Evolutionary conservation across 495 filamentous ascomycete species (phyloP).

Genomic region (Aspergillus mulundensis): DNA sequence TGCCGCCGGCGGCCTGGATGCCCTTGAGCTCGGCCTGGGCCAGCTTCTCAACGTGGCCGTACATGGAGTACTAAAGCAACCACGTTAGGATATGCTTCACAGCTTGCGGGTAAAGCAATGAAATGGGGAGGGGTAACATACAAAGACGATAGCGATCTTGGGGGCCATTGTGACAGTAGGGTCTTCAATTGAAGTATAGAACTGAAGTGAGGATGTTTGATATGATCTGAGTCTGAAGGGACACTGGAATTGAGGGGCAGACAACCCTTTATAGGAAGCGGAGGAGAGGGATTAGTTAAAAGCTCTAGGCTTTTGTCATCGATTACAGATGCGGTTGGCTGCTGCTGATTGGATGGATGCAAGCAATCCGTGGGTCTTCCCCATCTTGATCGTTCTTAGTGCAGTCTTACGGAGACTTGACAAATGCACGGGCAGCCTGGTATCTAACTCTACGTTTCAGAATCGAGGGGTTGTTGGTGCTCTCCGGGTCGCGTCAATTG

Average conservation of each 20-base stretch:
- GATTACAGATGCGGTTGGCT: slow-evolving; percentile 27
- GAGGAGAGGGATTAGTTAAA: neutral
- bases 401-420: slow-evolving; percentile 32
- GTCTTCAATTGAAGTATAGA: neutral
- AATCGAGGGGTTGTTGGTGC: too few relatives aligned
- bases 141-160: slow-evolving; percentile 86
- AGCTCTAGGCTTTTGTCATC: slow-evolving; percentile 28
- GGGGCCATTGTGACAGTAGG: slow-evolving; percentile 72
- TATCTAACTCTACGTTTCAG: too few relatives aligned
- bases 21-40: slow-evolving; percentile 89
- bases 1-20: slow-evolving; percentile 82
- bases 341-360: slow-evolving; percentile 4
- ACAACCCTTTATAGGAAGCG: neutral
- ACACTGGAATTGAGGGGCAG: neutral
- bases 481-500: neutral
- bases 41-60: slow-evolving; percentile 82
- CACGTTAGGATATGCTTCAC: slow-evolving; percentile 10
- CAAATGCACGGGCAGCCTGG: neutral
- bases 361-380: neutral
- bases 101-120: neutral
- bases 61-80: slow-evolving; percentile 78
- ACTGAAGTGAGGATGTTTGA: neutral
- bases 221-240: neutral
- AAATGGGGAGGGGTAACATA: slow-evolving; percentile 43
- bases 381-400: slow-evolving; percentile 15